These are phyloP conservation scores for Chrysoporthe cubensis DNA, from an alignment of 2,329 filamentous ascomycete species.

Conservation along the genomic window DNA sequence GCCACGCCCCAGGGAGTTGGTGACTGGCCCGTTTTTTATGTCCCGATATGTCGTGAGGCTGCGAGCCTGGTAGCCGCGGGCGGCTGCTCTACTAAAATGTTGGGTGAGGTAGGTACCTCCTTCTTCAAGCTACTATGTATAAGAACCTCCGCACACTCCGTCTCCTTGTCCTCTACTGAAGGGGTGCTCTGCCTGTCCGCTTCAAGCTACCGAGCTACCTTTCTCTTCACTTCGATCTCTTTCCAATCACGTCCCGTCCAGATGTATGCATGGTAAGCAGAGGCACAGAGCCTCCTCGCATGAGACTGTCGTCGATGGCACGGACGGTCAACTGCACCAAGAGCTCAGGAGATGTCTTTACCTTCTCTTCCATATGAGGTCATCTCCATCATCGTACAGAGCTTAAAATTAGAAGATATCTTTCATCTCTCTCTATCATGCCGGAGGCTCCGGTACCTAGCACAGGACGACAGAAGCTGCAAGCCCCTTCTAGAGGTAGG, in stretches of 20 bases:
- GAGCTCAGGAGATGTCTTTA: slow-evolving; percentile 37
- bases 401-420: slow-evolving; percentile 61
- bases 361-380: slow-evolving; percentile 64
- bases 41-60: no score
- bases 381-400: slow-evolving; percentile 59
- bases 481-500: slow-evolving; percentile 61
- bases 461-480: slow-evolving; percentile 60
- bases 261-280: neutral
- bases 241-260: neutral
- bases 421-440: slow-evolving; percentile 59
- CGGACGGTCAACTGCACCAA: neutral
- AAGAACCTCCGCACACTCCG: no score
- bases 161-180: neutral
- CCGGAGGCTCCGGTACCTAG: slow-evolving; percentile 52
- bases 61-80: no score
- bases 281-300: neutral
- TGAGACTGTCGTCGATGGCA: slow-evolving; percentile 12
- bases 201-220: neutral
- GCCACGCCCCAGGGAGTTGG: no score
- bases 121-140: no score
- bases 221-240: neutral
- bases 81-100: no score
- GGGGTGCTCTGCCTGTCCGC: neutral
- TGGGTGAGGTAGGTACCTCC: no score
- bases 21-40: no score